phyloP scores from a whole-genome alignment of 257 asterid species.

The Salvia rosmarinus region DNA sequence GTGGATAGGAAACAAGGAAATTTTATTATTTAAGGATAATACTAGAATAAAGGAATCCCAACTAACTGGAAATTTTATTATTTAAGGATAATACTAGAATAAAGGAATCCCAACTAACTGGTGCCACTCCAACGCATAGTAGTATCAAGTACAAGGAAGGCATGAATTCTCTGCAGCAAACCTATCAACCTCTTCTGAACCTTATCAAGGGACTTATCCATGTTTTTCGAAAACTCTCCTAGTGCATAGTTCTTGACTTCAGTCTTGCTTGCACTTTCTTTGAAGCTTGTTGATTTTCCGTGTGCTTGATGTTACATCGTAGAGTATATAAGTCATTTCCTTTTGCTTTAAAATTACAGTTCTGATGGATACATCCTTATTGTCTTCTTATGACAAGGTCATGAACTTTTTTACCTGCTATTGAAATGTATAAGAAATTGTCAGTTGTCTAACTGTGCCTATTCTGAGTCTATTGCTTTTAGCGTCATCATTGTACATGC shows the following conservation, averaged over 20 bases:
- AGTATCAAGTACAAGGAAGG: neutral
- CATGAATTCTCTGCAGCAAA: neutral
- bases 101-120: neutral
- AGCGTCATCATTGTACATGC: neutral
- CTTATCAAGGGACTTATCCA: neutral
- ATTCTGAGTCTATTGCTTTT: slow-evolving; percentile 13
- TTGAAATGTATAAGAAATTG: slow-evolving; percentile 3
- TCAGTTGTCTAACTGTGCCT: neutral
- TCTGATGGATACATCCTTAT: neutral
- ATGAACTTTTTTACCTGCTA: neutral
- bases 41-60: neutral
- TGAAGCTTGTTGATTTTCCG: slow-evolving; percentile 5
- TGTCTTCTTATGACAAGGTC: neutral
- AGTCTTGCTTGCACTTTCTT: slow-evolving; percentile 1
- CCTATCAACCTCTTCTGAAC: too few relatives aligned
- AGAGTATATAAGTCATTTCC: neutral
- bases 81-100: neutral
- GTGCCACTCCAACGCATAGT: neutral
- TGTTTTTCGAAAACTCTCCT: neutral
- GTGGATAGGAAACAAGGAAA: neutral
- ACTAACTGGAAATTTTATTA: neutral
- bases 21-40: neutral
- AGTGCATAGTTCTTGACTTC: slow-evolving; percentile 7
- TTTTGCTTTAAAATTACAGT: neutral
- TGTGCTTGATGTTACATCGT: neutral